These are phyloP conservation scores for Pichia thaimueangensis DNA, from an alignment of 805 yeast species.

Conservation along the genomic window DNA sequence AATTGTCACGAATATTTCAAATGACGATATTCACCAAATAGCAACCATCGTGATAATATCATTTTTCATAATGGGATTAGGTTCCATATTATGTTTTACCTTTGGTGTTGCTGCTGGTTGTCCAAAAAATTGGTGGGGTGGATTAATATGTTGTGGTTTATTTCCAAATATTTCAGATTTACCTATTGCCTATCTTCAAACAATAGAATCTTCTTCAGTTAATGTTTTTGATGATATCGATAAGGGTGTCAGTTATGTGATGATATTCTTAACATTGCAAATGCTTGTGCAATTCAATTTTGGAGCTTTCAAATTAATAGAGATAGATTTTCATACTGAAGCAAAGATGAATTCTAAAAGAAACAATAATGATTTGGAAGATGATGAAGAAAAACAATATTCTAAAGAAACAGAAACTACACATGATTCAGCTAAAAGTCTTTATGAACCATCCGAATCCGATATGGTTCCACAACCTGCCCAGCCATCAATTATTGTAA, in stretches of 20 bases:
- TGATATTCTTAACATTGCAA: slow-evolving; percentile 67
- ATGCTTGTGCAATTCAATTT: slow-evolving; percentile 63
- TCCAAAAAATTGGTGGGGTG: slow-evolving; percentile 74
- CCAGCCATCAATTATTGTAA: background rate
- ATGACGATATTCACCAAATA: slow-evolving; percentile 59
- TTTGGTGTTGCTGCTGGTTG: slow-evolving; percentile 46
- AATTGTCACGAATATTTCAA: slow-evolving; percentile 57
- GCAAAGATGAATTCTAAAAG: background rate
- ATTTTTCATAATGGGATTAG: slow-evolving; percentile 32
- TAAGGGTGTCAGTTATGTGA: slow-evolving; percentile 80
- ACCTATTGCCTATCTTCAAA: slow-evolving; percentile 78
- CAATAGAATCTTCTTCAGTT: slow-evolving; percentile 59
- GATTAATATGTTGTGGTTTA: slow-evolving; percentile 58
- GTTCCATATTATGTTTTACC: slow-evolving; percentile 15
- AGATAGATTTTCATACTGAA: slow-evolving; percentile 54
- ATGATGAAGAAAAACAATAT: background rate
- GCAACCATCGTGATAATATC: slow-evolving; percentile 57
- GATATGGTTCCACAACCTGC: background rate
- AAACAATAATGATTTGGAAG: background rate
- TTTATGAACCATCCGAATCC: too few species aligned
- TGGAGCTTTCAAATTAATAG: slow-evolving; percentile 69
- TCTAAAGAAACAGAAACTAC: background rate
- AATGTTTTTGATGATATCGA: slow-evolving; percentile 55
- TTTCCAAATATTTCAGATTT: slow-evolving; percentile 77
- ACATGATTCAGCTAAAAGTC: background rate